Percentiles rank a stretch among this genome's conserved stretches.
These are phyloP conservation scores for Suillus paluster DNA, from an alignment of 768 basidiomycete genomes.

Conservation along the genomic window DNA sequence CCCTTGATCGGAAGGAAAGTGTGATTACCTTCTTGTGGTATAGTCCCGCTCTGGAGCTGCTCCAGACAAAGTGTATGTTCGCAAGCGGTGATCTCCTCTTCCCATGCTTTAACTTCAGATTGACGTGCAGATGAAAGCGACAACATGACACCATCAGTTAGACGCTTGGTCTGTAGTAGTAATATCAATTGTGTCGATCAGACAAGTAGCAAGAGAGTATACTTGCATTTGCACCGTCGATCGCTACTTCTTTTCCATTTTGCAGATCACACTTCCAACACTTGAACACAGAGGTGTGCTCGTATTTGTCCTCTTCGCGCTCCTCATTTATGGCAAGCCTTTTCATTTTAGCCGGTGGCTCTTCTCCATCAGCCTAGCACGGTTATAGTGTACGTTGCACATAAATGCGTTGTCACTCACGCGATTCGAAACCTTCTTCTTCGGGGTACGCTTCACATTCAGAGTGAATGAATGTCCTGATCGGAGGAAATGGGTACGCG, in stretches of 20 bases:
- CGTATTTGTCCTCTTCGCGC: slow-evolving; percentile 88
- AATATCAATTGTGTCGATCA: neutral
- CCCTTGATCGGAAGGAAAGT: neutral
- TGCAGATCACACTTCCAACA: slow-evolving; percentile 76
- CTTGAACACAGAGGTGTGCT: slow-evolving; percentile 62
- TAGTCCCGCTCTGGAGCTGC: slow-evolving; percentile 40
- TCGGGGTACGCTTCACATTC: slow-evolving; percentile 77
- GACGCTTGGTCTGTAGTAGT: slow-evolving; percentile 48
- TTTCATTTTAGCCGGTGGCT: slow-evolving; percentile 88
- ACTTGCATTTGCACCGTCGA: slow-evolving; percentile 40
- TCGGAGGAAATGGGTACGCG: slow-evolving; percentile 70
- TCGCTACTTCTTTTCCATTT: slow-evolving; percentile 49
- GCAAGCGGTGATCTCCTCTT: slow-evolving; percentile 90
- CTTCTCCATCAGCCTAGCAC: slow-evolving; percentile 68
- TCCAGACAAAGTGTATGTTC: slow-evolving; percentile 71
- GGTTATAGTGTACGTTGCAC: slow-evolving; percentile 1
- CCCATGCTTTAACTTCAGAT: slow-evolving; percentile 97
- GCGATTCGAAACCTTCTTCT: slow-evolving; percentile 57
- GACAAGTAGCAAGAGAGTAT: neutral
- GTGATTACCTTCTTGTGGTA: slow-evolving; percentile 29
- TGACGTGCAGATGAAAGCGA: slow-evolving; percentile 90
- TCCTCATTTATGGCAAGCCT: slow-evolving; percentile 90
- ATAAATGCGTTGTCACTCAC: slow-evolving; percentile 48
- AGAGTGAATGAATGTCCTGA: slow-evolving; percentile 76
- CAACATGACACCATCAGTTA: slow-evolving; percentile 73